phyloP scores from a whole-genome alignment of 257 asterid genomes.

The Gentiana macrophylla region DNA sequence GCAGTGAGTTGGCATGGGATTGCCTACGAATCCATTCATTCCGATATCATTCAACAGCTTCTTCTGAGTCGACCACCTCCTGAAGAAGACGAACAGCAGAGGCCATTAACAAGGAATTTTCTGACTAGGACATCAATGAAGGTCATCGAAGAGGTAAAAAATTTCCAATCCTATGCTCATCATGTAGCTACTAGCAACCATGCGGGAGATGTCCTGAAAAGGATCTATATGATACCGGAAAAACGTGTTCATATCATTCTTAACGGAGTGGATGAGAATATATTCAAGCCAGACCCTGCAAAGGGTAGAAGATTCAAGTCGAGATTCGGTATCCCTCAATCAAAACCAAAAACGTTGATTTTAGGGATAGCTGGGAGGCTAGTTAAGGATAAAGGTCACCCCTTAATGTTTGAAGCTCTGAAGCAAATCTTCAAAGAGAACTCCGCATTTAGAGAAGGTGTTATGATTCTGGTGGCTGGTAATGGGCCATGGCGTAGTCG shows the following conservation, averaged over 20 bases:
- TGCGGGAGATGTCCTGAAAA: conserved; percentile 54
- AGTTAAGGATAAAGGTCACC: conserved; percentile 79
- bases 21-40: conserved; percentile 61
- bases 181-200: conserved; percentile 77
- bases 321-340: conserved; percentile 17
- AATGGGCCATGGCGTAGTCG: conserved; percentile 72
- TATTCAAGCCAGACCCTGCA: conserved; percentile 32
- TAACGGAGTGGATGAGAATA: conserved; percentile 42
- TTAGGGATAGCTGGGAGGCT: conserved; percentile 70
- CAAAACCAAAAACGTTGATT: conserved; percentile 19
- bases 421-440: conserved; percentile 44
- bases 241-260: conserved; percentile 57
- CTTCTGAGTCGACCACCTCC: conserved; percentile 9
- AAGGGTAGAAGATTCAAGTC: conserved; percentile 12
- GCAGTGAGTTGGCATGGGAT: conserved; percentile 87
- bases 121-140: conserved; percentile 30
- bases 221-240: conserved; percentile 67
- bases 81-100: conserved; percentile 14
- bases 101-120: conserved; percentile 4
- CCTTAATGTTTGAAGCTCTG: conserved; percentile 50
- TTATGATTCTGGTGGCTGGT: conserved; percentile 57
- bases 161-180: conserved; percentile 55
- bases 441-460: conserved; percentile 26
- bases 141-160: conserved; percentile 57
- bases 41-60: conserved; percentile 62